Evolutionary conservation across 2,329 filamentous ascomycete species (phyloP).

Genomic region (Rutstroemia sp.): DNA sequence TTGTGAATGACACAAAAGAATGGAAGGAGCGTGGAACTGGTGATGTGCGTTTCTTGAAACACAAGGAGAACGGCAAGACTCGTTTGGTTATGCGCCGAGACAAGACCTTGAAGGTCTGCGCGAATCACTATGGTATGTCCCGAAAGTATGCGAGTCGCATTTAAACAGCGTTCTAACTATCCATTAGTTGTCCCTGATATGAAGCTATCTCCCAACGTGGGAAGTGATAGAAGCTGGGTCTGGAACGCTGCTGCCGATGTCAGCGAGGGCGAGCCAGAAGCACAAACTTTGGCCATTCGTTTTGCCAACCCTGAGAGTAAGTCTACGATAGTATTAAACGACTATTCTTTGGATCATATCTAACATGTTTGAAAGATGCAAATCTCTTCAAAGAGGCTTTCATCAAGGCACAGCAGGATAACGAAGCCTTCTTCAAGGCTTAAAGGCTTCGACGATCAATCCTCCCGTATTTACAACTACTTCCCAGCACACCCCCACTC

Average conservation of each 20-base stretch:
- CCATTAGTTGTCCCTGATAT: slow-evolving; percentile 85
- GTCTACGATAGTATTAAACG: slow-evolving; percentile 30
- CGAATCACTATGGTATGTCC: slow-evolving; percentile 93
- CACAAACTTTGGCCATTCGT: slow-evolving; percentile 90
- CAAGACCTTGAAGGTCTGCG: slow-evolving; percentile 99
- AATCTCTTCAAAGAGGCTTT: slow-evolving; percentile 97
- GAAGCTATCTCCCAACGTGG: slow-evolving; percentile 97
- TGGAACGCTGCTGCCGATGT: slow-evolving; percentile 98
- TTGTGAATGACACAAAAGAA: slow-evolving; percentile 82
- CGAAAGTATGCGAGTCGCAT: neutral
- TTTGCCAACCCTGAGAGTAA: slow-evolving; percentile 96
- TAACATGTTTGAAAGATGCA: slow-evolving; percentile 57
- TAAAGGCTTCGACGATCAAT: slow-evolving; percentile 41
- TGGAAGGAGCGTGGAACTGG: slow-evolving; percentile 99
- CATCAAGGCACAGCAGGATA: slow-evolving; percentile 37
- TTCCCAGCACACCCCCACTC: slow-evolving; percentile 15
- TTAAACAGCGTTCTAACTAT: slow-evolving; percentile 14
- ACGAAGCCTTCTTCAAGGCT: slow-evolving; percentile 30
- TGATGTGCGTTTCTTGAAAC: slow-evolving; percentile 92
- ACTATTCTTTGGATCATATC: neutral
- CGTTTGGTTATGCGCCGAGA: slow-evolving; percentile 97
- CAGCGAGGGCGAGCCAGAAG: slow-evolving; percentile 95
- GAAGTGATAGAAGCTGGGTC: slow-evolving; percentile 97
- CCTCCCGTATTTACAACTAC: slow-evolving; percentile 10
- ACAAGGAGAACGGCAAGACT: slow-evolving; percentile 98